Percentiles rank a stretch among this genome's conserved stretches.
Evolutionary conservation across 2,329 filamentous ascomycete species (phyloP).

Genomic region (Phialophora expanda): DNA sequence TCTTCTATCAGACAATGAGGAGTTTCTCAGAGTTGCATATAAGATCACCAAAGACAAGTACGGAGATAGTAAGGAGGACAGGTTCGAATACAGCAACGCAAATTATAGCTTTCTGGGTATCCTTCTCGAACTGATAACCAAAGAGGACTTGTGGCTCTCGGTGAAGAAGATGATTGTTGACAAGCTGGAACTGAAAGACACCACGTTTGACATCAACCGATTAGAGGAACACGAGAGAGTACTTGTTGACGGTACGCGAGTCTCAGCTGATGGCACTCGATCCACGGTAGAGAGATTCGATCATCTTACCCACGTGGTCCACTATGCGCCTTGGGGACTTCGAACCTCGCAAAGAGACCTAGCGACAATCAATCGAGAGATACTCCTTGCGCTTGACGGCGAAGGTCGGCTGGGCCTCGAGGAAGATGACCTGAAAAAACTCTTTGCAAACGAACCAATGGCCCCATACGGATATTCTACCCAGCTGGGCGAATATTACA

Average conservation of each 20-base stretch:
- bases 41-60: background rate
- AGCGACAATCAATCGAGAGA: background rate
- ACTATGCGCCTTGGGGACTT: background rate
- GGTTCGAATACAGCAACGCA: slow-evolving; percentile 4
- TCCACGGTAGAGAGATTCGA: background rate
- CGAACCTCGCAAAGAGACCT: background rate
- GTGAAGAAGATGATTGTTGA: background rate
- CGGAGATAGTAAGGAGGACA: background rate
- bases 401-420: background rate
- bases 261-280: slow-evolving; percentile 1
- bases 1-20: background rate
- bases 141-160: background rate
- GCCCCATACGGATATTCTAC: background rate
- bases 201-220: background rate
- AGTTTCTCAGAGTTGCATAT: slow-evolving; percentile 1
- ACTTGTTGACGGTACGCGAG: background rate
- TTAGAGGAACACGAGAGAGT: background rate
- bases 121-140: background rate
- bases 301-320: background rate
- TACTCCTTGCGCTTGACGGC: slow-evolving; percentile 1
- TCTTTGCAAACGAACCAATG: background rate
- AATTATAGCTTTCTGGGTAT: background rate
- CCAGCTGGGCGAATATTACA: background rate
- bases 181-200: background rate
- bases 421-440: background rate